A percentile compares a stretch with the other conserved stretches of the same genome.
Evolutionary conservation across 495 filamentous ascomycete species (phyloP).

Genomic region (Parachaetomium inaequale): DNA sequence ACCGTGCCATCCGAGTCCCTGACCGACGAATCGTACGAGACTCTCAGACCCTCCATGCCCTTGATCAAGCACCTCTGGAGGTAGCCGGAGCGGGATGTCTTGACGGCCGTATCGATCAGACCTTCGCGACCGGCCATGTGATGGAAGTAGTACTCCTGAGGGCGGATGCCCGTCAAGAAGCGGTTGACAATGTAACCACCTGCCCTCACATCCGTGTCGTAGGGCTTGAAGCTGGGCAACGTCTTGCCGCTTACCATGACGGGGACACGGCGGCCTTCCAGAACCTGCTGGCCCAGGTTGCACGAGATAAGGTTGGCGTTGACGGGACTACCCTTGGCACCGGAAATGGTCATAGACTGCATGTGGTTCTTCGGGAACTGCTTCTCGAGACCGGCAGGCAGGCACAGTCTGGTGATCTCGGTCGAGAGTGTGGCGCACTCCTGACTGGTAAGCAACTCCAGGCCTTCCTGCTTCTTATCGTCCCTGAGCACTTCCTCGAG

Average conservation of each 20-base stretch:
- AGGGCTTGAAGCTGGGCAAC: constrained; percentile 88
- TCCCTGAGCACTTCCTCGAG: constrained; percentile 89
- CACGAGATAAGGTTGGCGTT: constrained; percentile 98
- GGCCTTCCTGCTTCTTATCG: constrained; percentile 78
- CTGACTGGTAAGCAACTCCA: constrained; percentile 83
- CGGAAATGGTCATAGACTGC: constrained; percentile 96
- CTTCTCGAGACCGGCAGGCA: constrained; percentile 81
- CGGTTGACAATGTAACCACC: constrained; percentile 93
- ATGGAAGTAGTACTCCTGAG: constrained; percentile 99
- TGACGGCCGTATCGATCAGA: constrained; percentile 98
- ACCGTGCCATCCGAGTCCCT: constrained; percentile 89
- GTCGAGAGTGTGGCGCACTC: constrained; percentile 68
- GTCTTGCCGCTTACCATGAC: constrained; percentile 98
- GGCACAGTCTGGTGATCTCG: constrained; percentile 69
- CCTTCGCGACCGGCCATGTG: constrained; percentile 99
- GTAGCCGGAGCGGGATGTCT: constrained; percentile 95
- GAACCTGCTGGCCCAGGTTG: constrained; percentile 92
- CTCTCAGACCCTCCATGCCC: constrained; percentile 93
- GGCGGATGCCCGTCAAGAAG: constrained; percentile 96
- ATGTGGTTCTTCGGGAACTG: constrained; percentile 96
- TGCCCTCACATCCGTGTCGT: constrained; percentile 81
- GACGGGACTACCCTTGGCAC: constrained; percentile 87
- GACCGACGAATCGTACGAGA: constrained; percentile 90
- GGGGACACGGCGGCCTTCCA: constrained; percentile 92
- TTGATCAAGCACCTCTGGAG: constrained; percentile 97